These are phyloP conservation scores for Neopestalotiopsis sp. DNA, from an alignment of 2,329 filamentous ascomycete genomes.

Conservation along the genomic window DNA sequence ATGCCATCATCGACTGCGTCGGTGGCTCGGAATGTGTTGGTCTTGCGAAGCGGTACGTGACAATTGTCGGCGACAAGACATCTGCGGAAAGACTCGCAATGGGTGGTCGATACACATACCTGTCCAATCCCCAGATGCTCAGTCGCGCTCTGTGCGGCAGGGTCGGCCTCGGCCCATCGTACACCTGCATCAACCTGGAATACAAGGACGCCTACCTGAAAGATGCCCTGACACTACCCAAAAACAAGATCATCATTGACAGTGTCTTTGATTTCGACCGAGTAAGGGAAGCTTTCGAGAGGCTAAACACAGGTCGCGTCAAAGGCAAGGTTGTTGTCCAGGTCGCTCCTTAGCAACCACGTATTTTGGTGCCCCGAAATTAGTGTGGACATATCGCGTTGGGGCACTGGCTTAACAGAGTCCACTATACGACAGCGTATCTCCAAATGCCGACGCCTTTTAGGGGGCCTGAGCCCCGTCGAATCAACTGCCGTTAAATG, in stretches of 20 bases:
- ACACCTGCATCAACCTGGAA: too few species aligned
- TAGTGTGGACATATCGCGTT: not conserved
- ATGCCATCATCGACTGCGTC: too few species aligned
- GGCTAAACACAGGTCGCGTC: not conserved
- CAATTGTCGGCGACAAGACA: too few species aligned
- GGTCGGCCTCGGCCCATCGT: not conserved
- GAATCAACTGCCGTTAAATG: not conserved
- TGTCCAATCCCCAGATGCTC: too few species aligned
- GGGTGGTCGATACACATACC: not conserved
- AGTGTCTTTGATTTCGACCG: slow-evolving; percentile 8
- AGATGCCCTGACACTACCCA: too few species aligned
- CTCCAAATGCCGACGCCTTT: not conserved
- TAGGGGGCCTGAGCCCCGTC: not conserved
- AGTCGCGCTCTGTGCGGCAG: slow-evolving; percentile 10
- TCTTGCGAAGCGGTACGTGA: too few species aligned
- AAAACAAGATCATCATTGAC: slow-evolving; percentile 18
- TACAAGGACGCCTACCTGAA: not conserved
- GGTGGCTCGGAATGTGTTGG: not conserved
- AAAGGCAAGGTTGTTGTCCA: not conserved
- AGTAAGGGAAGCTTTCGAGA: not conserved
- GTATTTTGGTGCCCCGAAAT: not conserved
- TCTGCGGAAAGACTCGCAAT: not conserved
- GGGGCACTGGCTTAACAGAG: not conserved
- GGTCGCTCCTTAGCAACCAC: not conserved
- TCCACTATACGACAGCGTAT: not conserved